Percentiles rank a stretch among this genome's conserved stretches.
Evolutionary conservation across 225 moss, liverwort and hornwort species (phyloP).

Genomic region (Neckera pumila): DNA sequence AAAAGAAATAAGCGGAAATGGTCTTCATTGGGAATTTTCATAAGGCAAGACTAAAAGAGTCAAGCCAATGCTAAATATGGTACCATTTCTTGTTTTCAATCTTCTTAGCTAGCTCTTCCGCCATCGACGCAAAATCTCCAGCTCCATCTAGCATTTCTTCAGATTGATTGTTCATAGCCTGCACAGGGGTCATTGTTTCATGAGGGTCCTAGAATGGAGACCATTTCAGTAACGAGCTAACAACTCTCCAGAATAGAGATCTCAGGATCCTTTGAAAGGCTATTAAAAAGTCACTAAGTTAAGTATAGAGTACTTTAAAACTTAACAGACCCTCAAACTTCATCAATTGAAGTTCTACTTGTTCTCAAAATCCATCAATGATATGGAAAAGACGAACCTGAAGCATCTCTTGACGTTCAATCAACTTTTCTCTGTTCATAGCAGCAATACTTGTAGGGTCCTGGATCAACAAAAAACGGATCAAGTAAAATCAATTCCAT

Average conservation of each 20-base stretch:
- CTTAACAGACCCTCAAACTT: background rate
- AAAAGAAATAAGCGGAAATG: background rate
- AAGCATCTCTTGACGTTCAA: slow-evolving; percentile 81
- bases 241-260: background rate
- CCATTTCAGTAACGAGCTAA: background rate
- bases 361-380: background rate
- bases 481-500: background rate
- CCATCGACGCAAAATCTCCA: slow-evolving; percentile 75
- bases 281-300: background rate
- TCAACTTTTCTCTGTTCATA: slow-evolving; percentile 66
- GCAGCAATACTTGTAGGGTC: slow-evolving; percentile 65
- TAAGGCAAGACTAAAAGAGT: background rate
- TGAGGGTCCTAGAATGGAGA: background rate
- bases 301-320: background rate
- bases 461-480: slow-evolving; percentile 14
- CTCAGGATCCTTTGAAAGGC: background rate
- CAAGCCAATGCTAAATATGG: slow-evolving; percentile 27
- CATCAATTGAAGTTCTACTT: background rate
- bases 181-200: background rate
- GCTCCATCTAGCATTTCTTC: slow-evolving; percentile 69
- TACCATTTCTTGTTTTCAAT: slow-evolving; percentile 81
- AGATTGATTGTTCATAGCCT: slow-evolving; percentile 66
- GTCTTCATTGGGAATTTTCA: background rate
- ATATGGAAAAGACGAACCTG: slow-evolving; percentile 36
- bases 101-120: slow-evolving; percentile 74